These are phyloP conservation scores for Chytriomyces hyalinus DNA, from an alignment of 192 early-diverging fungal genomes.

Conservation along the genomic window DNA sequence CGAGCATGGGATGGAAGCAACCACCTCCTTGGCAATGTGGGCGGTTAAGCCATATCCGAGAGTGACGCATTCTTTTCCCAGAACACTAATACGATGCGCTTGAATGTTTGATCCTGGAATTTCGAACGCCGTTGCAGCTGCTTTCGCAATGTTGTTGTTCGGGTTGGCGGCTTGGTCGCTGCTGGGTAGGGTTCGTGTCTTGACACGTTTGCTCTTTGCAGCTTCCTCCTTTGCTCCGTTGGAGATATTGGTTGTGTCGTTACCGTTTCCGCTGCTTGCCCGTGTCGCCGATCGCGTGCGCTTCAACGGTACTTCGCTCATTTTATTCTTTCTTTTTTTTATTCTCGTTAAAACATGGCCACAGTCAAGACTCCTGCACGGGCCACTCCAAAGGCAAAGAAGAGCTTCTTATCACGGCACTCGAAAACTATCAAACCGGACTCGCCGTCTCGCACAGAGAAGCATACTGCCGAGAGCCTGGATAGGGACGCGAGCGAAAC, in stretches of 20 bases:
- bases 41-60: conserved; percentile 81
- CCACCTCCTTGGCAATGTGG: conserved; percentile 75
- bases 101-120: neutral
- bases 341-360: too few relatives aligned
- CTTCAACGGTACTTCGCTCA: neutral
- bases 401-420: too few relatives aligned
- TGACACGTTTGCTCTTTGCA: neutral
- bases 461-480: too few relatives aligned
- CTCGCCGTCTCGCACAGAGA: too few relatives aligned
- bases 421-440: too few relatives aligned
- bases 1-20: conserved; percentile 69
- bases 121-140: conserved; percentile 7
- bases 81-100: conserved; percentile 69
- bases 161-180: neutral
- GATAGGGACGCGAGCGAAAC: neutral
- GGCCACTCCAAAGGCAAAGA: too few relatives aligned
- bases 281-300: conserved; percentile 16
- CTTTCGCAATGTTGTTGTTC: neutral
- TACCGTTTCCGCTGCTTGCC: neutral
- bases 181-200: too few relatives aligned
- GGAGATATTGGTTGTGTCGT: neutral
- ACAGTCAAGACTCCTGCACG: too few relatives aligned
- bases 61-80: conserved; percentile 83
- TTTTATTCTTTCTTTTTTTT: too few relatives aligned
- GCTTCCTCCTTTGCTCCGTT: neutral